Evolutionary conservation across 2,329 filamentous ascomycete genomes (phyloP).

Genomic region (Mariannaea elegans): DNA sequence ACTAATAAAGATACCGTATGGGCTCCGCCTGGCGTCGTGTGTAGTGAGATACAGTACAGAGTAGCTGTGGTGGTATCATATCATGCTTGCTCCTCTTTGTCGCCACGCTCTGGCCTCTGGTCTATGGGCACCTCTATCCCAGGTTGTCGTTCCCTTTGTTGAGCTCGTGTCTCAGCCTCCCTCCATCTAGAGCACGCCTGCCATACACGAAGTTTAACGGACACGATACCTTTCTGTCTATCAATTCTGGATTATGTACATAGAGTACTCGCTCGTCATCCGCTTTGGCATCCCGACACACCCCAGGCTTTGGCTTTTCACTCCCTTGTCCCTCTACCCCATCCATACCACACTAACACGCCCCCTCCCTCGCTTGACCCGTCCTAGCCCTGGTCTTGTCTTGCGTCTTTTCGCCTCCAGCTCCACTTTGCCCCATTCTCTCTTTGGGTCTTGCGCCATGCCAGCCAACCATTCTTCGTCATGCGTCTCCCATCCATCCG

Average conservation of each 20-base stretch:
- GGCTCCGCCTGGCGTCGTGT: background rate
- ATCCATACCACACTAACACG: background rate
- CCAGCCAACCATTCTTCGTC: slow-evolving; percentile 47
- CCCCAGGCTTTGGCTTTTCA: background rate
- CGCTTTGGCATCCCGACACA: background rate
- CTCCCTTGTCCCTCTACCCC: background rate
- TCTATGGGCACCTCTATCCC: background rate
- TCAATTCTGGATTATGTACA: background rate
- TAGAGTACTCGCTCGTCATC: background rate
- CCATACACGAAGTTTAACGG: too few relatives aligned
- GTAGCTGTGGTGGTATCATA: background rate
- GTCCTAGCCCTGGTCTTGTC: slow-evolving; percentile 13
- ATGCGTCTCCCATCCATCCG: slow-evolving; percentile 43
- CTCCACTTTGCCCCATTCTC: slow-evolving; percentile 7
- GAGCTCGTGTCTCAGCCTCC: background rate
- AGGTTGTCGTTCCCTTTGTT: background rate
- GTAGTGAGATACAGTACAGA: too few relatives aligned
- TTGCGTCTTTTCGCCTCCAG: slow-evolving; percentile 12
- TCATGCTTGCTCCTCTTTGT: background rate
- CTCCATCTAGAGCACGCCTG: background rate
- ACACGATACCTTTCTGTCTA: too few relatives aligned
- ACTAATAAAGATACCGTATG: background rate
- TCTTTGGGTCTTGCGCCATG: slow-evolving; percentile 40
- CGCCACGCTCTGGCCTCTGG: background rate
- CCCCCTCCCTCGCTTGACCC: background rate